Evolutionary conservation across 257 asterid species (phyloP).

Genomic region (Ajuga chamaepitys): DNA sequence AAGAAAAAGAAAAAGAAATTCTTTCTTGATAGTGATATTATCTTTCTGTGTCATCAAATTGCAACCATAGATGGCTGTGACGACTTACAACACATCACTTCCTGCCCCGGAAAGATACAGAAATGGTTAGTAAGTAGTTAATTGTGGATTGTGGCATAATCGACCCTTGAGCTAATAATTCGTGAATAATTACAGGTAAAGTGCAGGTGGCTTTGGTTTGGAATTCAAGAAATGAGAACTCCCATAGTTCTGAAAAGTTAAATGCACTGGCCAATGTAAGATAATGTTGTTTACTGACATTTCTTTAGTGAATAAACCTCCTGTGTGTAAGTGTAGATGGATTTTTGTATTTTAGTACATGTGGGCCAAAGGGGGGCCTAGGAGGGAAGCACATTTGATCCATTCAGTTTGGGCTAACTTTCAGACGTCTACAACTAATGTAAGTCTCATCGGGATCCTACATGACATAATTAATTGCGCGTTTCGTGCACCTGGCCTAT

Average conservation of each 20-base stretch:
- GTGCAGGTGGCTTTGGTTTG: conserved; percentile 94
- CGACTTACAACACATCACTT: conserved; percentile 82
- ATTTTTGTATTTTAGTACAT: conserved; percentile 42
- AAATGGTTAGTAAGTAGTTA: conserved; percentile 48
- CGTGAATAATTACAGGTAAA: conserved; percentile 49
- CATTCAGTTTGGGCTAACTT: conserved; percentile 97
- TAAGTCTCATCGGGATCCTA: conserved; percentile 9
- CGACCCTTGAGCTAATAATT: conserved; percentile 17
- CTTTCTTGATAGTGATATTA: conserved; percentile 4
- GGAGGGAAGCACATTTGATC: conserved; percentile 52
- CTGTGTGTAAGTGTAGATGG: conserved; percentile 14
- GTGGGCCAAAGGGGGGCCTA: conserved; percentile 77
- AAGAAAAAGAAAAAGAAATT: neutral
- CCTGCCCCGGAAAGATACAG: conserved; percentile 73
- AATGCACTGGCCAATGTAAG: conserved; percentile 75
- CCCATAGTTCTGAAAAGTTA: conserved; percentile 54
- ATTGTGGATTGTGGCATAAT: neutral
- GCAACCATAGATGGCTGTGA: conserved; percentile 73
- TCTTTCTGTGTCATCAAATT: neutral
- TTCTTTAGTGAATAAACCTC: conserved; percentile 7
- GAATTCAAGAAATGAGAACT: conserved; percentile 79
- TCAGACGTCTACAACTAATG: conserved; percentile 79
- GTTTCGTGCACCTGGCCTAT: neutral
- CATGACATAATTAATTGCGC: neutral
- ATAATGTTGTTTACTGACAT: conserved; percentile 7